A percentile compares a stretch with the other conserved stretches of the same genome.
These are phyloP conservation scores for Piper longum DNA, from an alignment of 164 flowering plant species.

Conservation along the genomic window DNA sequence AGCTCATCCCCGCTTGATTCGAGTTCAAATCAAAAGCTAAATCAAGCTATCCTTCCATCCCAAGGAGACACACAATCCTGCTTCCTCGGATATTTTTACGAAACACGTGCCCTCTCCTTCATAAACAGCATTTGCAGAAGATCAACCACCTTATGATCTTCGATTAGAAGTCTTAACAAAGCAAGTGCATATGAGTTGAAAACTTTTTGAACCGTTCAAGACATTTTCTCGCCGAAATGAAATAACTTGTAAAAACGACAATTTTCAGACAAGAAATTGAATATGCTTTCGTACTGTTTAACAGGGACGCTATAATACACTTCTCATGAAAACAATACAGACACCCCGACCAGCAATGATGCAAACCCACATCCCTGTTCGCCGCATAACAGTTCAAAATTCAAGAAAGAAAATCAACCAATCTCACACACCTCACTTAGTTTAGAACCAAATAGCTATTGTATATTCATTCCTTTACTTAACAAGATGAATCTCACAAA, in stretches of 20 bases:
- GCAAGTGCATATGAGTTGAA: neutral
- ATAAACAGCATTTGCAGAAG: too few species aligned
- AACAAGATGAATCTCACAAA: conserved; percentile 5
- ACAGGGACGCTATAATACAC: conserved; percentile 5
- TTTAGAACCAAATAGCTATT: conserved; percentile 7
- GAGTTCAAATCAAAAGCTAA: too few species aligned
- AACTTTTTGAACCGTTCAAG: neutral
- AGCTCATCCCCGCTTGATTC: too few species aligned
- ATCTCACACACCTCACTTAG: conserved; percentile 8
- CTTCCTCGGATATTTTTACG: too few species aligned
- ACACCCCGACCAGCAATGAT: neutral
- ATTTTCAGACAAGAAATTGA: neutral
- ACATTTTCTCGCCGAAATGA: neutral
- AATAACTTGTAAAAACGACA: neutral
- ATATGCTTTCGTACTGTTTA: neutral
- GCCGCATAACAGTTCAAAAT: conserved; percentile 5
- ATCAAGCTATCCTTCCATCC: too few species aligned
- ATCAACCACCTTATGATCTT: too few species aligned
- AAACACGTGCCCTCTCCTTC: too few species aligned
- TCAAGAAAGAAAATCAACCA: conserved; percentile 1
- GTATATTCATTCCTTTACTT: conserved; percentile 4
- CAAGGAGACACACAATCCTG: too few species aligned
- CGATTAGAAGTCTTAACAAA: too few species aligned
- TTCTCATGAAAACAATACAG: neutral
- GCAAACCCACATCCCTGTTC: conserved; percentile 9